A percentile compares a stretch with the other conserved stretches of the same genome.
These are phyloP conservation scores for Colletotrichum tanaceti DNA, from an alignment of 2,329 filamentous ascomycete species.

Conservation along the genomic window DNA sequence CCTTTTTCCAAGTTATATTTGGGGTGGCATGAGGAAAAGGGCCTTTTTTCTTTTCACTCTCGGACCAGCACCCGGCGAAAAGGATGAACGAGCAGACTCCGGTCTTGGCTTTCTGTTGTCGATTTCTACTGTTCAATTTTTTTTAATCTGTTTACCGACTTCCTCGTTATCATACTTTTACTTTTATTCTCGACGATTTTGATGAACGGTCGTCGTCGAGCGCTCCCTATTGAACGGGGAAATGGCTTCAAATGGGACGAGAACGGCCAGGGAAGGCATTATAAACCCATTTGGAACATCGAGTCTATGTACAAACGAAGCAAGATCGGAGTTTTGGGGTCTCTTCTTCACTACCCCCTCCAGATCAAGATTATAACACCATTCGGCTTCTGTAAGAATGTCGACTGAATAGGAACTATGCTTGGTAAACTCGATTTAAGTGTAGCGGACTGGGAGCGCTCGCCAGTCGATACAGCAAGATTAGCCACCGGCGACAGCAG, in stretches of 20 bases:
- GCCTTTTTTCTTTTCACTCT: constrained; percentile 32
- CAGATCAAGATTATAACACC: not conserved
- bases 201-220: not conserved
- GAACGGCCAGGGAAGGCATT: not conserved
- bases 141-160: not conserved
- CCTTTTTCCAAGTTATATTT: too few species aligned
- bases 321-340: constrained; percentile 11
- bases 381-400: too few species aligned
- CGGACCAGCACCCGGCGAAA: not conserved
- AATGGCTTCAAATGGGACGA: too few species aligned
- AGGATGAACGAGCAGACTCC: not conserved
- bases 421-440: not conserved
- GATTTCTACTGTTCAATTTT: not conserved
- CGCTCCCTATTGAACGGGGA: not conserved
- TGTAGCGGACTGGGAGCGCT: too few species aligned
- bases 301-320: constrained; percentile 35
- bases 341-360: not conserved
- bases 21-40: constrained; percentile 18
- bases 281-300: constrained; percentile 11
- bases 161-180: not conserved
- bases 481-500: too few species aligned
- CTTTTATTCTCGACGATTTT: not conserved
- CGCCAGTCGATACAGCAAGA: not conserved
- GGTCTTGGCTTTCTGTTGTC: constrained; percentile 3
- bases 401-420: not conserved